Evolutionary conservation across 2,329 filamentous ascomycete genomes (phyloP).

Genomic region (Fusarium denticulatum): DNA sequence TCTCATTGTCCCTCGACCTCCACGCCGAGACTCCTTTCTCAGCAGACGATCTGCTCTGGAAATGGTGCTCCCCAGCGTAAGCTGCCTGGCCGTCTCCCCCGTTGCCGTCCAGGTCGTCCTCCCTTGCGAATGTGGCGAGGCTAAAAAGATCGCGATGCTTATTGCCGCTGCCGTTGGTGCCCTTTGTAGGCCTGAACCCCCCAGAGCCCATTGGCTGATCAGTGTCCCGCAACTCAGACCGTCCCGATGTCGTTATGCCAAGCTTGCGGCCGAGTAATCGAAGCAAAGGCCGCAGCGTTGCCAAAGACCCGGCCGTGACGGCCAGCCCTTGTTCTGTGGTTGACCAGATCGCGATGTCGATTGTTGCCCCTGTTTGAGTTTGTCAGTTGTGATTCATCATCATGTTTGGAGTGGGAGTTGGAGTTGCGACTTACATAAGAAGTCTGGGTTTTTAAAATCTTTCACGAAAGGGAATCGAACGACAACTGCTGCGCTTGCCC

Average conservation of each 20-base stretch:
- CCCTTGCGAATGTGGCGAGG: slow-evolving; percentile 43
- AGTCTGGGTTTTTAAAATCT: slow-evolving; percentile 53
- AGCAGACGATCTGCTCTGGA: slow-evolving; percentile 6
- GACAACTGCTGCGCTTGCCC: slow-evolving; percentile 57
- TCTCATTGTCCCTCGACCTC: slow-evolving; percentile 30
- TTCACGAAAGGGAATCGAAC: slow-evolving; percentile 53
- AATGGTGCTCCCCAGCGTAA: slow-evolving; percentile 32
- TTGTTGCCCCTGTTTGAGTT: slow-evolving; percentile 46
- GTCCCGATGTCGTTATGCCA: slow-evolving; percentile 39
- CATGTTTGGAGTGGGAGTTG: background rate
- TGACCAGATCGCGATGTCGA: slow-evolving; percentile 60
- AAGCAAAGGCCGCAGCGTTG: slow-evolving; percentile 58
- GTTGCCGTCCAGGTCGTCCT: slow-evolving; percentile 37
- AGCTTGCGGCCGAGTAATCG: slow-evolving; percentile 48
- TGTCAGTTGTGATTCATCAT: slow-evolving; percentile 8
- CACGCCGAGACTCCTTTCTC: slow-evolving; percentile 30
- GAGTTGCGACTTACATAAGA: slow-evolving; percentile 51
- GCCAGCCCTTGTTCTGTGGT: slow-evolving; percentile 59
- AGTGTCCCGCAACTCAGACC: slow-evolving; percentile 32
- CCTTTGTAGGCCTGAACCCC: slow-evolving; percentile 8
- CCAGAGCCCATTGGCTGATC: slow-evolving; percentile 19
- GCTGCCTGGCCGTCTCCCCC: slow-evolving; percentile 31
- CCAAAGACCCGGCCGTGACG: slow-evolving; percentile 59
- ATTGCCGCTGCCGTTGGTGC: slow-evolving; percentile 14
- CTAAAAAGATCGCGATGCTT: slow-evolving; percentile 40